Conservation (phyloP, 2,329 filamentous ascomycete genomes). For the Alternaria angustiovoidea region DNA sequence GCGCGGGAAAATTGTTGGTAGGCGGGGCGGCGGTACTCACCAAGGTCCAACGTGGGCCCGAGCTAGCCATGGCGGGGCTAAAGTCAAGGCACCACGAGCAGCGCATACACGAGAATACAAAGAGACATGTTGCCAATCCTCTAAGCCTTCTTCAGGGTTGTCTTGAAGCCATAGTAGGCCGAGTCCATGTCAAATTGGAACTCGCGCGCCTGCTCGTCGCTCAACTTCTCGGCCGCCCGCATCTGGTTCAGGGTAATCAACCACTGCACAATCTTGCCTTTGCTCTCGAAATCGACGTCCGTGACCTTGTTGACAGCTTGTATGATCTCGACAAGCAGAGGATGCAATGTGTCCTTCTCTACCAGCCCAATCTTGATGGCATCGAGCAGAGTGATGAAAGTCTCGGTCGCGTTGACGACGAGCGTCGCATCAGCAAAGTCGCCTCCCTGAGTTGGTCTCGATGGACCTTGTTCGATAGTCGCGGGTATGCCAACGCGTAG, state of each 20-base stretch:
- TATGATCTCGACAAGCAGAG: conserved; percentile 92
- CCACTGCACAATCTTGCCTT: conserved; percentile 98
- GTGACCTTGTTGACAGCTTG: conserved; percentile 98
- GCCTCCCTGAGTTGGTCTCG: conserved; percentile 49
- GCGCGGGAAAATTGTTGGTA: conserved; percentile 14
- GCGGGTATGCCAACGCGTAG: conserved; percentile 92
- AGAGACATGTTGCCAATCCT: conserved; percentile 7
- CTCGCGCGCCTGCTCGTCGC: conserved; percentile 85
- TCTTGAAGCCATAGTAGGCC: conserved; percentile 93
- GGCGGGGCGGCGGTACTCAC: conserved; percentile 17
- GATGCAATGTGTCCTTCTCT: conserved; percentile 96
- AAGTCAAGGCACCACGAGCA: not conserved
- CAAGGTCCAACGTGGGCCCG: conserved; percentile 26
- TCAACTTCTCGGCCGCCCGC: conserved; percentile 91
- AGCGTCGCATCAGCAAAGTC: conserved; percentile 65
- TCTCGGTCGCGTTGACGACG: conserved; percentile 91
- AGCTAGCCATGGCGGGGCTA: conserved; percentile 20
- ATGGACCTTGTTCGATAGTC: conserved; percentile 70
- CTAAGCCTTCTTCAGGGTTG: conserved; percentile 64
- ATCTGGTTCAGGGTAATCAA: conserved; percentile 97
- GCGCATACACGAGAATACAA: not conserved
- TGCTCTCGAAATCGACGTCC: conserved; percentile 90
- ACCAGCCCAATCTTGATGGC: conserved; percentile 90
- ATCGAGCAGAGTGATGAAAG: conserved; percentile 98
- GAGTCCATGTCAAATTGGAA: conserved; percentile 92